Conservation (phyloP, 1,139 yeast genomes). For the Suhomyces panamericanus region DNA sequence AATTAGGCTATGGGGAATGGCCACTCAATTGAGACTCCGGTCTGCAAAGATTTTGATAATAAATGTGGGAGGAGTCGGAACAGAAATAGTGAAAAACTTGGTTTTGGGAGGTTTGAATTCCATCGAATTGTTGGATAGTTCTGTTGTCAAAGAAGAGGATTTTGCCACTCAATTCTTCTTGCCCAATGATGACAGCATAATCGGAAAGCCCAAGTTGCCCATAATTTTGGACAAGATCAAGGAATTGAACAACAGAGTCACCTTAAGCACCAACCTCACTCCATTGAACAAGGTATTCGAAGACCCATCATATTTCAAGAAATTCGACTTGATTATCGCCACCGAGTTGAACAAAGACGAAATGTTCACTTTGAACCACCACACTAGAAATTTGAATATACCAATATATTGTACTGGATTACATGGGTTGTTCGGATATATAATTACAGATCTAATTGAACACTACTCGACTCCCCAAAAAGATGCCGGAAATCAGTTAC, state of each 20-base stretch:
- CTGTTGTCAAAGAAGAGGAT: constrained; percentile 59
- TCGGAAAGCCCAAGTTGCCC: constrained; percentile 57
- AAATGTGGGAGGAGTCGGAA: constrained; percentile 70
- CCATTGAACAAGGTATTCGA: constrained; percentile 28
- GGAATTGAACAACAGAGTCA: constrained; percentile 79
- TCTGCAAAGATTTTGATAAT: constrained; percentile 69
- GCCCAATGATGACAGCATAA: constrained; percentile 45
- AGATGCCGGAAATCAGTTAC: constrained; percentile 52
- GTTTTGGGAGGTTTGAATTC: constrained; percentile 88
- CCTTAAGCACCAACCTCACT: constrained; percentile 43
- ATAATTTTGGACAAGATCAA: constrained; percentile 56
- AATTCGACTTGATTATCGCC: constrained; percentile 72
- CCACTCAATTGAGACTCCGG: constrained; percentile 81
- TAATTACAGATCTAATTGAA: constrained; percentile 72
- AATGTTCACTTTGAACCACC: constrained; percentile 46
- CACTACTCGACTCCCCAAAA: constrained; percentile 50
- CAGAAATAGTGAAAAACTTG: constrained; percentile 79
- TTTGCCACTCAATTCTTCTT: constrained; percentile 78
- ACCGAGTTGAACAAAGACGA: constrained; percentile 59
- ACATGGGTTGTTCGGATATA: constrained; percentile 82
- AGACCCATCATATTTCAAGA: constrained; percentile 42
- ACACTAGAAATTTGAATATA: constrained; percentile 54
- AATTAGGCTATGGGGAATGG: constrained; percentile 94
- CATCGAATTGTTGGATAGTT: constrained; percentile 65
- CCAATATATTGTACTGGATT: constrained; percentile 71